Base-by-base conservation (phyloP, 176 grass and related monocot species). In the Poa pratensis region DNA sequence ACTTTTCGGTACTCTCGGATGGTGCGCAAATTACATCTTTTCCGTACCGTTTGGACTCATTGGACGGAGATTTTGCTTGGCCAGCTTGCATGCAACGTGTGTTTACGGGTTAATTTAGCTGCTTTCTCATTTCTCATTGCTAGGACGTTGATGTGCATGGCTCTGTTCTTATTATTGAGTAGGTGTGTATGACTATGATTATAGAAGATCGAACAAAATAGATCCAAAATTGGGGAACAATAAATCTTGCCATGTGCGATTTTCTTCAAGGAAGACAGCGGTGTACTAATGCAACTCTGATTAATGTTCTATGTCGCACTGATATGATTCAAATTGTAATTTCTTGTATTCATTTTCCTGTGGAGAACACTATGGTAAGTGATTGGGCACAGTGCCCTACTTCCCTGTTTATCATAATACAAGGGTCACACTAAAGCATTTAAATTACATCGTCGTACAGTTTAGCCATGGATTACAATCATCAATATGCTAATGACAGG, bases 11-110 rank as follows among this genome's bases (percentile, higher is more conserved):
- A 11, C 20, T 22, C 43, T 54, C 4, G 19, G 3, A 8, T 34
- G 62, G 27, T 70, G 77, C 30, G 22, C 40, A 43, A 77, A 40
- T 77, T 70, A 71, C 3, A 85, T 53, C 9, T 19, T 75, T 43
- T 30, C 52, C 7, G 42, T 50, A 9, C 10, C 13, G 43, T 67
- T 3, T 50, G 9, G 19, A 9, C 15, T 30, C 45, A 19, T 42
- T 75, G 14, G 46, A 18, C 58, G 12, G n/a, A 79, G 19, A 5
- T 12, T 67, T 17, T 12, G 6, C 19, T 86, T 77, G 8, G 8
- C 9, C 23, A n/a, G 27, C 43, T 73, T 79, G 34, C 46, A 72
- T 66, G 10, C 16, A 37, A 7, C 28, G 14, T 63, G 32, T 75
- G 49, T 76, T 32, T 16, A 26, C 62, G 19, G 19, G 24, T 65